Conservation (phyloP, 2,329 filamentous ascomycete species). For the Camptophora hylomeconis region DNA sequence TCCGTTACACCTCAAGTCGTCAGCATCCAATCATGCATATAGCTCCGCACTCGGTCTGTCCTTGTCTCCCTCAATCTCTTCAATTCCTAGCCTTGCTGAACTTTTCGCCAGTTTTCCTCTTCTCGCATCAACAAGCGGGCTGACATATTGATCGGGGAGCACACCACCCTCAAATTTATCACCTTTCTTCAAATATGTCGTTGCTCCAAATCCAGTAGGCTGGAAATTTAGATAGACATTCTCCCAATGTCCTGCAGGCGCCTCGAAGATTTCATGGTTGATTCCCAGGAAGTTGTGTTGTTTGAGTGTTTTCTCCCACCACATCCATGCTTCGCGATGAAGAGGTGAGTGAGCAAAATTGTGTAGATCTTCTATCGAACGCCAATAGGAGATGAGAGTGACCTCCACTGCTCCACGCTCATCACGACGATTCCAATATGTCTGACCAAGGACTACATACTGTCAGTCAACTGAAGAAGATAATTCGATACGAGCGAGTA, state of each 20-base stretch:
- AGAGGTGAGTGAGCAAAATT: conserved; percentile 28
- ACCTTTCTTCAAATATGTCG: conserved; percentile 12
- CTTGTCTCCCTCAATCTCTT: too few species aligned
- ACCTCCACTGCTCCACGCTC: conserved; percentile 23
- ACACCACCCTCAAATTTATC: conserved; percentile 14
- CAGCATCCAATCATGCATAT: too few species aligned
- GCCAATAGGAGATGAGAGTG: conserved; percentile 30
- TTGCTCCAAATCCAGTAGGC: conserved; percentile 22
- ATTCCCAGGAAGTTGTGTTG: conserved; percentile 29
- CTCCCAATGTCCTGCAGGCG: conserved; percentile 28
- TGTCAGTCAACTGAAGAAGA: too few species aligned
- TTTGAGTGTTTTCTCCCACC: conserved; percentile 28
- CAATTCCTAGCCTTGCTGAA: conserved; percentile 12
- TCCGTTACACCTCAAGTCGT: too few species aligned
- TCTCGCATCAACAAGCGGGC: conserved; percentile 14
- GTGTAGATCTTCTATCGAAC: conserved; percentile 28
- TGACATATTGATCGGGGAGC: conserved; percentile 14
- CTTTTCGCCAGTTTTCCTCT: conserved; percentile 15
- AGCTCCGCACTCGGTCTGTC: too few species aligned
- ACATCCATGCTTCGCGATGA: conserved; percentile 30
- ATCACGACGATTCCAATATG: conserved; percentile 22
- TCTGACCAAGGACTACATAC: conserved; percentile 26
- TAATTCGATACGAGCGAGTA: too few species aligned
- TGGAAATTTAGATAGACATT: conserved; percentile 30
- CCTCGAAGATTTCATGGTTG: conserved; percentile 33